A percentile compares a stretch with the other conserved stretches of the same genome.
Conservation (phyloP, 768 basidiomycete genomes). For the Tylopilus cervinicoccineus region DNA sequence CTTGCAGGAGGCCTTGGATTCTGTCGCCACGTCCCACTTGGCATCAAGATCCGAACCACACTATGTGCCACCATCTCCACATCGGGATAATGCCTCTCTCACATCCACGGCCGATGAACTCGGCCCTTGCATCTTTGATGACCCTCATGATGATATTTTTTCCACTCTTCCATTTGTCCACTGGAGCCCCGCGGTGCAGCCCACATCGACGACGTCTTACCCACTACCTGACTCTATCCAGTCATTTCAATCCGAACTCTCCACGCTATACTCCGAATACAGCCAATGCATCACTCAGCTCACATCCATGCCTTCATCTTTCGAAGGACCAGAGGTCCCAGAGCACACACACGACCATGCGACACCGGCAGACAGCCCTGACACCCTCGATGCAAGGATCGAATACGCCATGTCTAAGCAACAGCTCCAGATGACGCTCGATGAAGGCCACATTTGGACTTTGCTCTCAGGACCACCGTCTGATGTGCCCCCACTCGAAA, state of each 20-base stretch:
- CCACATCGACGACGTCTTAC: background rate
- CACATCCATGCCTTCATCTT: slow-evolving; percentile 35
- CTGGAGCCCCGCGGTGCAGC: slow-evolving; percentile 25
- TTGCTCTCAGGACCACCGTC: slow-evolving; percentile 28
- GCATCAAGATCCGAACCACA: slow-evolving; percentile 19
- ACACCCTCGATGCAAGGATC: slow-evolving; percentile 33
- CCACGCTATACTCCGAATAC: slow-evolving; percentile 48
- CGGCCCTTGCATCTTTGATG: slow-evolving; percentile 9
- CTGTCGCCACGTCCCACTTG: background rate
- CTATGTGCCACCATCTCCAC: slow-evolving; percentile 4
- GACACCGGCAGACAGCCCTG: slow-evolving; percentile 9
- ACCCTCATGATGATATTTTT: slow-evolving; percentile 12
- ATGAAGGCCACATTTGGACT: slow-evolving; percentile 63
- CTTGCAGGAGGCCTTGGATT: slow-evolving; percentile 12
- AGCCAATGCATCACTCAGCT: slow-evolving; percentile 45
- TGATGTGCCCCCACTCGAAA: slow-evolving; percentile 12
- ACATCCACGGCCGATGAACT: slow-evolving; percentile 3
- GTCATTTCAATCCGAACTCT: slow-evolving; percentile 35
- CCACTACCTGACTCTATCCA: slow-evolving; percentile 20
- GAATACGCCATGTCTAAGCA: slow-evolving; percentile 57
- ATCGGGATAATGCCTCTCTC: slow-evolving; percentile 3
- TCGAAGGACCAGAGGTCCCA: slow-evolving; percentile 13
- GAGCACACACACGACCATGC: slow-evolving; percentile 1
- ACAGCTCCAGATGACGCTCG: slow-evolving; percentile 54
- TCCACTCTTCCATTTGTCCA: slow-evolving; percentile 20